phyloP scores from a whole-genome alignment of 1,139 yeast species.

The Suzukiozyma palmioleophila region DNA sequence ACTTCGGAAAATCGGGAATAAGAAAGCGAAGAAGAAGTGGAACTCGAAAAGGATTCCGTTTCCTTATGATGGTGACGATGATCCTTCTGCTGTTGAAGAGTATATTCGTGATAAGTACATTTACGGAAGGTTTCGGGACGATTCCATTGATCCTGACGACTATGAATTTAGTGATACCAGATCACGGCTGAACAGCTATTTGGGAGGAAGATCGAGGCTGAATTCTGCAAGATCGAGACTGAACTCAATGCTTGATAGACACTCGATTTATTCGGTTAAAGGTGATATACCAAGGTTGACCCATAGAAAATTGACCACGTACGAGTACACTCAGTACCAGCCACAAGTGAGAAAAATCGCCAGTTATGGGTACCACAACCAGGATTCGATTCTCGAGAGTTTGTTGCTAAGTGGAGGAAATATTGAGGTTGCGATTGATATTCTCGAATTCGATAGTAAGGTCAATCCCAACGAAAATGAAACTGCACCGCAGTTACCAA shows the following conservation, averaged over 20 bases:
- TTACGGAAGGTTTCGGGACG: constrained; percentile 41
- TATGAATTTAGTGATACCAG: constrained; percentile 18
- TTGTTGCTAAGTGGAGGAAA: constrained; percentile 45
- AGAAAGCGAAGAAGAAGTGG: constrained; percentile 59
- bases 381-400: constrained; percentile 48
- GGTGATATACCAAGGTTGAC: constrained; percentile 28
- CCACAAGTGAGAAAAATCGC: constrained; percentile 35
- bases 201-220: constrained; percentile 5
- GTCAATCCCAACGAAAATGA: constrained; percentile 35
- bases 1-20: constrained; percentile 62
- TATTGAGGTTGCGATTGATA: constrained; percentile 44
- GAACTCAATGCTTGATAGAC: constrained; percentile 7
- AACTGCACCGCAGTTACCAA: constrained; percentile 44
- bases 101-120: constrained; percentile 54
- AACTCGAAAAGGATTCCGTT: constrained; percentile 58
- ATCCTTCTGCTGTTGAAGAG: constrained; percentile 42
- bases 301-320: constrained; percentile 40
- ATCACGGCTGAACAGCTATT: constrained; percentile 10
- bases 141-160: constrained; percentile 19
- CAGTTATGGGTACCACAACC: constrained; percentile 44
- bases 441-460: constrained; percentile 37
- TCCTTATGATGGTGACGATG: constrained; percentile 67
- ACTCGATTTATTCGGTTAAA: constrained; percentile 4
- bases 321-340: constrained; percentile 39
- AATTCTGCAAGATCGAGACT: constrained; percentile 9